A percentile compares a stretch with the other conserved stretches of the same genome.
Conservation (phyloP, 768 basidiomycete genomes). For the Lyophyllum decastes region DNA sequence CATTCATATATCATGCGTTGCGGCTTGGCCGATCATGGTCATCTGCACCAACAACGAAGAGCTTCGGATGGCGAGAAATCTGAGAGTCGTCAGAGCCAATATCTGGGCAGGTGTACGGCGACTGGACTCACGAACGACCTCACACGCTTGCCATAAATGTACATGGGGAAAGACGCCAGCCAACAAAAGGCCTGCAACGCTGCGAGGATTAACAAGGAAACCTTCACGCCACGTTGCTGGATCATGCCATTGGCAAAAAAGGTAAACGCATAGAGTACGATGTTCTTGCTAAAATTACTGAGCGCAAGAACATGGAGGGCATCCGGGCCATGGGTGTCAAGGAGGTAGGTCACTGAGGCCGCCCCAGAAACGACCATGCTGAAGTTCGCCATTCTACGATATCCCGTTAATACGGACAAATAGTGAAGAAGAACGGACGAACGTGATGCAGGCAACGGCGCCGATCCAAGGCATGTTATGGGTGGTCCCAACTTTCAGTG, state of each 20-base stretch:
- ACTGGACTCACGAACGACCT: conserved; percentile 37
- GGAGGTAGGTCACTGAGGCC: conserved; percentile 44
- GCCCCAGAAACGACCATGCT: conserved; percentile 44
- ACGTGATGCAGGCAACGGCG: conserved; percentile 39
- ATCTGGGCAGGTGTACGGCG: not conserved
- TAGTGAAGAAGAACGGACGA: not conserved
- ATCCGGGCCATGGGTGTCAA: conserved; percentile 44
- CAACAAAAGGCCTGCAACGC: conserved; percentile 42
- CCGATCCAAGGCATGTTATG: conserved; percentile 48
- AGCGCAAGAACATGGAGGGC: conserved; percentile 43
- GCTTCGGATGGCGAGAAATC: conserved; percentile 2
- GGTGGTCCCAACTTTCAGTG: conserved; percentile 32
- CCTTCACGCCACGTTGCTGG: conserved; percentile 34
- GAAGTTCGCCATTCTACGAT: conserved; percentile 39
- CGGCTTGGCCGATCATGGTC: not conserved
- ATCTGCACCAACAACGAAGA: not conserved
- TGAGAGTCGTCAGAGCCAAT: not conserved
- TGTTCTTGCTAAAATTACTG: conserved; percentile 45
- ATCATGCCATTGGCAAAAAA: conserved; percentile 47
- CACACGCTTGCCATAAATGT: conserved; percentile 43
- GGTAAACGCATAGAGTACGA: conserved; percentile 45
- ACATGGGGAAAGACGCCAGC: conserved; percentile 43
- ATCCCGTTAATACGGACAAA: not conserved
- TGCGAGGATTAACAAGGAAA: conserved; percentile 40
- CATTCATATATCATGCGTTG: not conserved